Conservation (phyloP, 176 grass and related monocot species). For the Tillandsia fasciculata region DNA sequence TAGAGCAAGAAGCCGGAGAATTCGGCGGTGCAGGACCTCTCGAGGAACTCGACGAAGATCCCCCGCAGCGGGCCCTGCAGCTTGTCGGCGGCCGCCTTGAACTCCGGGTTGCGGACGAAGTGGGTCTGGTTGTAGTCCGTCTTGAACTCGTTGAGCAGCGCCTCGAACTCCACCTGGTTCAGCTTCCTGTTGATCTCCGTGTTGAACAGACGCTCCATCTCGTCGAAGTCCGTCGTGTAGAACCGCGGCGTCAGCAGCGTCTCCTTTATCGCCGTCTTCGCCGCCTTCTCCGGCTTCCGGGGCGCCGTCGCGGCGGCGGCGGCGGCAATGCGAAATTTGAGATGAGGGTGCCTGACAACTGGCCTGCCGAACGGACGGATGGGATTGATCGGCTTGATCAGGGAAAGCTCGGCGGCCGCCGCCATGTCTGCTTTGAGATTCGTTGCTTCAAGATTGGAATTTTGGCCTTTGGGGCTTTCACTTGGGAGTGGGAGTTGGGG, state of each 20-base stretch:
- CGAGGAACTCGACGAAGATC: slow-evolving; percentile 97
- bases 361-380: slow-evolving; percentile 20
- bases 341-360: slow-evolving; percentile 5
- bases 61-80: slow-evolving; percentile 63
- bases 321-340: slow-evolving; percentile 23
- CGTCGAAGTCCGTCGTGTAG: slow-evolving; percentile 95
- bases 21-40: slow-evolving; percentile 94
- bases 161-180: slow-evolving; percentile 84
- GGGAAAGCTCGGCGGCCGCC: slow-evolving; percentile 58
- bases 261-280: slow-evolving; percentile 70
- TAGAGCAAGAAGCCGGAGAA: slow-evolving; percentile 94
- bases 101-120: slow-evolving; percentile 86
- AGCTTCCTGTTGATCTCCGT: slow-evolving; percentile 89
- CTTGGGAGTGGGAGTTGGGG: not conserved
- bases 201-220: slow-evolving; percentile 98
- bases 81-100: slow-evolving; percentile 90
- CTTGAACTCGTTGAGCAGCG: slow-evolving; percentile 96
- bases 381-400: slow-evolving; percentile 49
- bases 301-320: slow-evolving; percentile 25
- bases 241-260: slow-evolving; percentile 77
- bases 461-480: not conserved
- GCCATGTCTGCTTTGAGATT: slow-evolving; percentile 36
- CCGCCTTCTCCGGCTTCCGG: slow-evolving; percentile 25
- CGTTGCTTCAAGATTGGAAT: not conserved
- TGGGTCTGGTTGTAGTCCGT: slow-evolving; percentile 99